Base-by-base conservation (phyloP, 768 basidiomycete genomes). In the Boletus reticulatus region DNA sequence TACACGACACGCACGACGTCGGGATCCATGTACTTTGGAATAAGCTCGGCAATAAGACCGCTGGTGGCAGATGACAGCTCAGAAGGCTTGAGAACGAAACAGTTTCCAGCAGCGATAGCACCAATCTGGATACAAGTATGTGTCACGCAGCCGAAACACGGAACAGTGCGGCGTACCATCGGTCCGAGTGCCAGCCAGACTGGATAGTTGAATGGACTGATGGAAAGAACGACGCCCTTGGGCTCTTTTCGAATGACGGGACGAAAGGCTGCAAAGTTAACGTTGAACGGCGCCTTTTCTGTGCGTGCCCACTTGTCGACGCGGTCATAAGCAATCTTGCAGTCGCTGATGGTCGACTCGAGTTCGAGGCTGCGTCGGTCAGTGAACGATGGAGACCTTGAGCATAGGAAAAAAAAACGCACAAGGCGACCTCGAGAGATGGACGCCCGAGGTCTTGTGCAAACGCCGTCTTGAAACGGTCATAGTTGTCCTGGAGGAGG, bases 81-180 rank as follows among this genome's bases (percentile, higher is more conserved):
- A 1, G 92, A 88, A 1, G 89, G 89, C 67, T 94, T 94, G 49
- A 93, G 44, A 6, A 87, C 71, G 4, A 81, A 82, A 0, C 87
- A 76, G 62, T 85, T 86, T 7, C 93, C 93, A 3, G 91, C 89
- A 0, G 91, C 86, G 39, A 95, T 80, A 1, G 92, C 92, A 9
- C 86, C 86, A 43, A 78, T 78, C 73, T 72, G 22, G 5, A 39
- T 74, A 77, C 58, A 32, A 50, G 43, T 43, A 27, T 50, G 17
- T 5, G 3, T 6, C 17, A 2, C n/a, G 37, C 48, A 42, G 29
- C 1, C 37, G 1, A 37, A 29, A 34, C 6, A 22, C 1, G 9
- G 22, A 16, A 34, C 14, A 29, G n/a, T 4, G 2, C 0, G 24
- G 16, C 80, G 20, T 55, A 87, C 87, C 59, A 92, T 56, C 13